Conservation (phyloP, 73 alveolate species). For the Symbiodinium natans region DNA sequence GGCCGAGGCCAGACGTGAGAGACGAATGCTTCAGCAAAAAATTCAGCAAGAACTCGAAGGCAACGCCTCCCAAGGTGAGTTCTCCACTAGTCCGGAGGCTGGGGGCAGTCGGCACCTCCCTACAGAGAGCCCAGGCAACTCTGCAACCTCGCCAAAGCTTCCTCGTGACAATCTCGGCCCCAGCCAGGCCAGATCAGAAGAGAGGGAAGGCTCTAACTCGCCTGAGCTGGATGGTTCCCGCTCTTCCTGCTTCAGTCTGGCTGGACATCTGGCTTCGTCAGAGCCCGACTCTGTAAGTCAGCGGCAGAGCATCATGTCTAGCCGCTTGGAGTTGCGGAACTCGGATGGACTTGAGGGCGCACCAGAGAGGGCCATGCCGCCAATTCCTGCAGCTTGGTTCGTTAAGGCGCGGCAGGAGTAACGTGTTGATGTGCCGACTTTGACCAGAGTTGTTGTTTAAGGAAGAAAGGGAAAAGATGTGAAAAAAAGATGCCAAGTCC, state of each 20-base stretch:
- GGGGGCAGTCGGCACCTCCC: background rate
- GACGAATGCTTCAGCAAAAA: conserved; percentile 34
- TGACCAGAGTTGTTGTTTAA: too few species aligned
- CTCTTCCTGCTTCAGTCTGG: too few species aligned
- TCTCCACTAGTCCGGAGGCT: background rate
- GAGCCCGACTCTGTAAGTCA: too few species aligned
- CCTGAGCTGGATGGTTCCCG: background rate
- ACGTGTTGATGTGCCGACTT: too few species aligned
- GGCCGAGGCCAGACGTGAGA: conserved; percentile 41
- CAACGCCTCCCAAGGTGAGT: background rate
- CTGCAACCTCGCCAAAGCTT: background rate
- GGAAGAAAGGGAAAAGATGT: too few species aligned
- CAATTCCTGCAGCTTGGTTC: too few species aligned
- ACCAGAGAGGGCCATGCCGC: background rate
- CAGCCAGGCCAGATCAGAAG: background rate
- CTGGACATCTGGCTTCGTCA: too few species aligned
- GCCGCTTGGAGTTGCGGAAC: too few species aligned
- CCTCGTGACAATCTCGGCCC: background rate
- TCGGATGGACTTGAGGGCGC: too few species aligned
- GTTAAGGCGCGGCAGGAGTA: too few species aligned
- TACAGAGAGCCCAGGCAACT: background rate
- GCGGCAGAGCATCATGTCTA: too few species aligned
- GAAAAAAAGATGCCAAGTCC: too few species aligned
- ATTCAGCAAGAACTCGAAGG: background rate
- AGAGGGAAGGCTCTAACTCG: background rate